Evolutionary conservation across 192 early-diverging fungal species (phyloP).

Genomic region (Coemansia sp.): DNA sequence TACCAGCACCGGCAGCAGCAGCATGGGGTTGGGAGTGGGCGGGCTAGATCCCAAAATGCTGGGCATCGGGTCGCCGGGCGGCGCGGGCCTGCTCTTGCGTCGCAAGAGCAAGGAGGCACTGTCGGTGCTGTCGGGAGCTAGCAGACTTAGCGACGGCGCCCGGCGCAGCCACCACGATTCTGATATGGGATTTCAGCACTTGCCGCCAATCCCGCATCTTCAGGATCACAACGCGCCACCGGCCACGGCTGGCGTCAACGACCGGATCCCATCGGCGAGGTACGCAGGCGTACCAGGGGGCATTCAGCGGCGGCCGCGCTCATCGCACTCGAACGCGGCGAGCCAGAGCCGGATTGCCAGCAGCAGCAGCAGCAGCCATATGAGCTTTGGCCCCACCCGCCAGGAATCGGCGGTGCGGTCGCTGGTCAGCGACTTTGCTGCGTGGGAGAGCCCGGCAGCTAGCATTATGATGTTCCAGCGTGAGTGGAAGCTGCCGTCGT

Average conservation of each 20-base stretch:
- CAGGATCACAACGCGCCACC: neutral
- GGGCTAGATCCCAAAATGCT: conserved; percentile 27
- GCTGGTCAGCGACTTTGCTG: conserved; percentile 45
- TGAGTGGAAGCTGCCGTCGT: conserved; percentile 51
- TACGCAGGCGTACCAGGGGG: conserved; percentile 5
- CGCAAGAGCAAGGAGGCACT: conserved; percentile 41
- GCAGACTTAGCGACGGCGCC: conserved; percentile 5
- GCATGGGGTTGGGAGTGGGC: conserved; percentile 4
- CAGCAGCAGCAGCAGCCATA: conserved; percentile 4
- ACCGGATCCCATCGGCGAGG: conserved; percentile 1
- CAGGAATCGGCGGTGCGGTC: conserved; percentile 34
- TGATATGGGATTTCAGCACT: conserved; percentile 7
- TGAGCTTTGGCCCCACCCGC: conserved; percentile 26
- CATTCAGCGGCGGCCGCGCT: conserved; percentile 25
- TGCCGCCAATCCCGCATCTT: conserved; percentile 20
- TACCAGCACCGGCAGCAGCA: neutral
- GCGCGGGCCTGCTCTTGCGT: conserved; percentile 18
- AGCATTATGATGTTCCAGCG: conserved; percentile 52
- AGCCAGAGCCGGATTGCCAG: conserved; percentile 26
- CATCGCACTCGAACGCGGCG: conserved; percentile 37
- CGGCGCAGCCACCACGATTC: conserved; percentile 35
- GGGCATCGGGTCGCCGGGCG: conserved; percentile 6
- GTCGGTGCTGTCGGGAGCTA: conserved; percentile 16
- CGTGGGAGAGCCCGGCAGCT: conserved; percentile 45
- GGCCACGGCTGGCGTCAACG: conserved; percentile 9